Evolutionary conservation across 306 rosid genomes (phyloP), one percentile per base, ranked within the genome.

Genomic region (Cercis canadensis): DNA sequence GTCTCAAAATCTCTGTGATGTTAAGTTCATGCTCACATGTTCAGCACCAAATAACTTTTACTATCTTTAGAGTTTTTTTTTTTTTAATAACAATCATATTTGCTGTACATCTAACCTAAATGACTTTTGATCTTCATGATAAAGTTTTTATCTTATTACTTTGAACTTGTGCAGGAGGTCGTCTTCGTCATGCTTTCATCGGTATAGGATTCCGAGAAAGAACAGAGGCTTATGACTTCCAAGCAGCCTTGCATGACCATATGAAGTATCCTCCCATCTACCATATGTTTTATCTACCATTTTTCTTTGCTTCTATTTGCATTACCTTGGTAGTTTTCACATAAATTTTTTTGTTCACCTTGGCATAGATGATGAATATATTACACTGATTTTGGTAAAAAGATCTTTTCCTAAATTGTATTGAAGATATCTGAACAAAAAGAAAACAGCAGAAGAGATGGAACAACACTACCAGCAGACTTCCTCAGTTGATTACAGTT

Each of bases 361-460:
- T 53, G 31, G n/a, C 61, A 43, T 32, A 16, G 63, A 77, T 57
- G 60, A 54, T 73, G 16, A 49, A 56, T 34, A 40, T 73, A 65
- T 64, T 21, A 6, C 51, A 15, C 67, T 37, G 37, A 24, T 57
- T 37, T n/a, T 39, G 0, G 12, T 34, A 21, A 57, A 36, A 43
- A 46, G 53, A 56, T 51, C 36, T 44, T 33, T 56, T 76, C 76
- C 21, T 65, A 12, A 67, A 53, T 59, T 61, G 45, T 65, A 58
- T 66, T 56, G 36, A 73, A 94, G 99, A 73, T 94, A 94, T 81
- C 87, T 94, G 70, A 73, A 87, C 84, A 94, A 94, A 77, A 91
- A 94, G 92, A 83, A 91, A 82, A 88, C 96, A 70, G 99, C 99
- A 9, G 99, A 89, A 79, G 95, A 91, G 83, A 94, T 94, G 97